phyloP scores from a whole-genome alignment of 169 alveolate genomes.

The Hepatocystis sp. region DNA sequence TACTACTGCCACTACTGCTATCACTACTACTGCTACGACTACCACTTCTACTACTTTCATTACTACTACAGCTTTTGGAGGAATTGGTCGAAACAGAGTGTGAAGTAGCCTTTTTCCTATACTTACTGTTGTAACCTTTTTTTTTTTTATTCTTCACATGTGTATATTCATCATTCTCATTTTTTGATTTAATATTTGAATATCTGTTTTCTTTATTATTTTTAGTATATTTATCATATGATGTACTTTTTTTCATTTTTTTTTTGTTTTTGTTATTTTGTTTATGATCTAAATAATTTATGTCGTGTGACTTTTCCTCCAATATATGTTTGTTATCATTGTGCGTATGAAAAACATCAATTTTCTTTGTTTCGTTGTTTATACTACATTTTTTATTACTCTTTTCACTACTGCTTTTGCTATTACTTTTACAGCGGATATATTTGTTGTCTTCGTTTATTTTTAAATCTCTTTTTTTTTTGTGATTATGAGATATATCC shows the following conservation, averaged over 20 bases:
- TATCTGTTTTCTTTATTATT: background rate
- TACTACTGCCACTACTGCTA: background rate
- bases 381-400: background rate
- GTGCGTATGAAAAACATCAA: background rate
- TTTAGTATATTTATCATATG: background rate
- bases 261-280: too few relatives aligned
- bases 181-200: background rate
- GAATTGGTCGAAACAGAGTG: background rate
- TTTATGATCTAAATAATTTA: background rate
- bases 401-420: background rate
- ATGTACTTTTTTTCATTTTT: background rate
- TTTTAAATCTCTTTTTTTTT: constrained; percentile 8
- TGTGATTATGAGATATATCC: too few relatives aligned
- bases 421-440: background rate
- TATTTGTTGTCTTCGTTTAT: background rate
- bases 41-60: background rate
- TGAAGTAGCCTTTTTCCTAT: background rate
- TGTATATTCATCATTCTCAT: background rate
- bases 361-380: too few relatives aligned
- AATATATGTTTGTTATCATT: background rate
- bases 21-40: background rate
- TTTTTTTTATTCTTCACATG: background rate
- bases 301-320: background rate
- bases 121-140: background rate
- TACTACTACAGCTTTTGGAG: constrained; percentile 2